phyloP scores from a whole-genome alignment of 805 yeast species.

The Spathaspora hagerdaliae region DNA sequence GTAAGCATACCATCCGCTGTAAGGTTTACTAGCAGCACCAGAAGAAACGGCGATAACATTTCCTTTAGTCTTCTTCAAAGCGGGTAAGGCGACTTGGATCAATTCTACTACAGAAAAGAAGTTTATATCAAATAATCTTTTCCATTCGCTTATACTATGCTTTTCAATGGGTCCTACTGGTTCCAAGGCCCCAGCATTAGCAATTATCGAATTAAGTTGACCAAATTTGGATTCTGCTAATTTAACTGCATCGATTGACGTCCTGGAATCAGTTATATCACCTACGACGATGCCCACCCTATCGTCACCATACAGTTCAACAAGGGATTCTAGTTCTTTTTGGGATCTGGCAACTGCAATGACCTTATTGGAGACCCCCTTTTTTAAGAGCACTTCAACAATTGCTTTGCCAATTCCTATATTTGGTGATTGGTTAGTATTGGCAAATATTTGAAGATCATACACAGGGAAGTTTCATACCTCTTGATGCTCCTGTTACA shows the following conservation, averaged over 20 bases:
- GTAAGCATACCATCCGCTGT: constrained; percentile 84
- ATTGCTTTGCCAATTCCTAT: constrained; percentile 81
- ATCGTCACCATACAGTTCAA: constrained; percentile 40
- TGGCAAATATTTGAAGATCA: neutral
- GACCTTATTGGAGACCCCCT: constrained; percentile 35
- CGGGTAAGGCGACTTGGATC: constrained; percentile 52
- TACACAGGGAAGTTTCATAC: constrained; percentile 20
- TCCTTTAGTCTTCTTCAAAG: constrained; percentile 54
- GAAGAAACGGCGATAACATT: constrained; percentile 78
- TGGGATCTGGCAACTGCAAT: constrained; percentile 73
- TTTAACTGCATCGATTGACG: constrained; percentile 36
- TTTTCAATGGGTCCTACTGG: constrained; percentile 62
- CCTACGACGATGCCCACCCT: constrained; percentile 53
- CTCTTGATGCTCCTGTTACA: constrained; percentile 64
- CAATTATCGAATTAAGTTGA: constrained; percentile 57
- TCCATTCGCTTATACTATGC: constrained; percentile 58
- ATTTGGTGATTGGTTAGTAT: constrained; percentile 7
- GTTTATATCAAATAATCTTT: constrained; percentile 65
- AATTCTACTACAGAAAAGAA: constrained; percentile 70
- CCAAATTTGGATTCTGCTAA: constrained; percentile 50
- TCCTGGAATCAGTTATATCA: constrained; percentile 49
- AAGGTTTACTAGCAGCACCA: constrained; percentile 71
- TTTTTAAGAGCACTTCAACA: constrained; percentile 47
- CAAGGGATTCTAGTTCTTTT: constrained; percentile 41
- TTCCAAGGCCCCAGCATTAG: constrained; percentile 80